Evolutionary conservation across 768 basidiomycete genomes (phyloP).

Genomic region (Tulasnella sp.): DNA sequence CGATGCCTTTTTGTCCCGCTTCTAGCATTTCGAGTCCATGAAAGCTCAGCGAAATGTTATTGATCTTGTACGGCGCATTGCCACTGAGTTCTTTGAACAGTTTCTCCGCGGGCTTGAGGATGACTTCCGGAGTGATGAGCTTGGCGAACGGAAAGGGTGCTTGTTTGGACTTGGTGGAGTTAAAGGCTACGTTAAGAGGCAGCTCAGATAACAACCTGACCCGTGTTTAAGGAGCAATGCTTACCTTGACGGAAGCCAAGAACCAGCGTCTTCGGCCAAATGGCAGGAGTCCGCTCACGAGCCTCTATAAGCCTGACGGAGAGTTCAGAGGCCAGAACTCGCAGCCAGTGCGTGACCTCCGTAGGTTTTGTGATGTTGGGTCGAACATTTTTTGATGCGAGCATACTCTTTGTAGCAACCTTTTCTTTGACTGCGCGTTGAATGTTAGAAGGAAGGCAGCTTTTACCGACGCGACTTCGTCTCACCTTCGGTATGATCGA

Average conservation of each 20-base stretch:
- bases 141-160: constrained; percentile 74
- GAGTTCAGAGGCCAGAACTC: constrained; percentile 83
- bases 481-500: constrained; percentile 79
- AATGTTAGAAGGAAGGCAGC: background rate
- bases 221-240: background rate
- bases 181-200: constrained; percentile 38
- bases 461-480: background rate
- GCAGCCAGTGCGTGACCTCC: constrained; percentile 84
- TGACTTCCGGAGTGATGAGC: constrained; percentile 60
- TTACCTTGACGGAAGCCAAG: constrained; percentile 63
- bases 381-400: constrained; percentile 89
- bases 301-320: constrained; percentile 76
- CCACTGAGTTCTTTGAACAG: constrained; percentile 85
- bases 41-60: constrained; percentile 61
- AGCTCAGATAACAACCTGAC: background rate
- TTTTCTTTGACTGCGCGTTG: constrained; percentile 67
- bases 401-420: constrained; percentile 77
- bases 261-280: constrained; percentile 91
- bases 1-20: constrained; percentile 73
- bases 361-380: constrained; percentile 58
- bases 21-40: constrained; percentile 66
- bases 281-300: constrained; percentile 51
- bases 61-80: constrained; percentile 46
- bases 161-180: constrained; percentile 55
- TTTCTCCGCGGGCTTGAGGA: constrained; percentile 63